phyloP scores from a whole-genome alignment of 305 asterid species.

The Striga hermonthica region DNA sequence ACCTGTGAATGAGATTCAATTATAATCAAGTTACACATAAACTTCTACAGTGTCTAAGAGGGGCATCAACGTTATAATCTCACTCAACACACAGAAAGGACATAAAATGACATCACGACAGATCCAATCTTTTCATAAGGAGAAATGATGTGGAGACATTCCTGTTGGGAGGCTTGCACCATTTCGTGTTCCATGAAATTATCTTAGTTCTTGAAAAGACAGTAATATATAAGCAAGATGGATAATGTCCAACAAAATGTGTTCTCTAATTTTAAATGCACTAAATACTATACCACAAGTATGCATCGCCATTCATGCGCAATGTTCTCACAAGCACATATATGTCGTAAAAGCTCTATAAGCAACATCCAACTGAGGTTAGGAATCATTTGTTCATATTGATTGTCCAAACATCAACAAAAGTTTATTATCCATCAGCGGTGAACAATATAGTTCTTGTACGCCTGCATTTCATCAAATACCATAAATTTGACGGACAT shows the following conservation, averaged over 20 bases:
- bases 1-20: constrained; percentile 35
- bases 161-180: background rate
- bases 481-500: background rate
- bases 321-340: background rate
- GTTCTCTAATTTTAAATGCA: no score
- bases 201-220: no score
- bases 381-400: background rate
- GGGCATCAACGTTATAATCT: background rate
- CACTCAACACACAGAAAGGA: background rate
- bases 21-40: constrained; percentile 6
- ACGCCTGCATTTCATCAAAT: background rate
- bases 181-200: background rate
- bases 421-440: background rate
- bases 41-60: background rate
- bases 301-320: background rate
- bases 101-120: background rate
- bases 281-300: background rate
- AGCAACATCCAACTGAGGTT: background rate
- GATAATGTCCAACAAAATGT: no score
- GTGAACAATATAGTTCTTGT: background rate
- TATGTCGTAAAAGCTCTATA: background rate
- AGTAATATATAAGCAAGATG: no score
- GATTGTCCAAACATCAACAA: background rate
- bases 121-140: background rate
- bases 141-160: background rate